Evolutionary conservation across 306 rosid species (phyloP).

Genomic region (Ormosia emarginata): DNA sequence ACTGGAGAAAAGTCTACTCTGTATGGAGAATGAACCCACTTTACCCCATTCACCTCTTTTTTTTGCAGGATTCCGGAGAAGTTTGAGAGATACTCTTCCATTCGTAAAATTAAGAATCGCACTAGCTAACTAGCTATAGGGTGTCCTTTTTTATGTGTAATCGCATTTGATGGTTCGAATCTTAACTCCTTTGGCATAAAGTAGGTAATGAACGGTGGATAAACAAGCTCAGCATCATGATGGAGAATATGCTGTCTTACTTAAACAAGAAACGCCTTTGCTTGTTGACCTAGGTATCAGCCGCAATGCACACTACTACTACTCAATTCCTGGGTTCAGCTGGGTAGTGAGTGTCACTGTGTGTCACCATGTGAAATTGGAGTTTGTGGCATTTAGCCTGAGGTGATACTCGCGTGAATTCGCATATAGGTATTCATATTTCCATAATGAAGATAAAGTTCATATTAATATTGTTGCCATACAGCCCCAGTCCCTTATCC

Average conservation of each 20-base stretch:
- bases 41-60: neutral
- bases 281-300: conserved; percentile 40
- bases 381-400: conserved; percentile 6
- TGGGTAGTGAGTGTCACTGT: neutral
- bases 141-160: conserved; percentile 61
- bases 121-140: conserved; percentile 34
- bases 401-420: neutral
- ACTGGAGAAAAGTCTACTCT: conserved; percentile 21
- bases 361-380: neutral
- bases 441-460: neutral
- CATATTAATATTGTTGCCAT: conserved; percentile 14
- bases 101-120: conserved; percentile 24
- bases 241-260: conserved; percentile 46
- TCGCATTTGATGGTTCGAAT: conserved; percentile 44
- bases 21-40: conserved; percentile 25
- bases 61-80: conserved; percentile 29
- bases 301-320: conserved; percentile 12
- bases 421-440: neutral
- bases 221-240: neutral
- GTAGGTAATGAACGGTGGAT: conserved; percentile 41
- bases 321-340: neutral
- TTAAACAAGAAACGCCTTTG: conserved; percentile 36
- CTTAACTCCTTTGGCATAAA: conserved; percentile 29
- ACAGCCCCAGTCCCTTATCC: conserved; percentile 26
- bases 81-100: conserved; percentile 26